These are phyloP conservation scores for Lepidium didymum DNA, from an alignment of 345 rosid species.

Conservation along the genomic window DNA sequence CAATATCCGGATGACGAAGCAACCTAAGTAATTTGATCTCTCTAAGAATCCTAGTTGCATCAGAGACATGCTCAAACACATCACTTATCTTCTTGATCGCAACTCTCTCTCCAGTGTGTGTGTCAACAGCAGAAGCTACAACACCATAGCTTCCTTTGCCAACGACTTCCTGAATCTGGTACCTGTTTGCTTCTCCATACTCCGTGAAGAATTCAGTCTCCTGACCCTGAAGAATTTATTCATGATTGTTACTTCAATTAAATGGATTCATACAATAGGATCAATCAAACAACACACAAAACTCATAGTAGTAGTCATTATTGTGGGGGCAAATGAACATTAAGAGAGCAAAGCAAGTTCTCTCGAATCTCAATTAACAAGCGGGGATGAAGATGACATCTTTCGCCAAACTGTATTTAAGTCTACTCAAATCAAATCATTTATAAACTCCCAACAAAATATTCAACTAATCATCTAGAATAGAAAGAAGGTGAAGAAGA, in stretches of 20 bases:
- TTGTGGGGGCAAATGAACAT: not conserved
- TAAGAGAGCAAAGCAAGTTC: not conserved
- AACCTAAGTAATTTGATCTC: constrained; percentile 90
- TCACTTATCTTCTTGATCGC: constrained; percentile 96
- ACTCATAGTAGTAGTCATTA: not conserved
- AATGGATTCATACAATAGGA: not conserved
- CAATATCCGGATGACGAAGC: constrained; percentile 95
- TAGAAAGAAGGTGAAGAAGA: not conserved
- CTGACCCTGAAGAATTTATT: constrained; percentile 28
- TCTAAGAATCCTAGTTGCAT: constrained; percentile 90
- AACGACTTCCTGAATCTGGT: constrained; percentile 83
- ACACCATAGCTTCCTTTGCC: constrained; percentile 99
- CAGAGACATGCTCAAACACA: constrained; percentile 97
- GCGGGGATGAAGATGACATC: not conserved
- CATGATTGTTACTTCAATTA: not conserved
- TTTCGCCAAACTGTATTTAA: not conserved
- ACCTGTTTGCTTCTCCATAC: constrained; percentile 92
- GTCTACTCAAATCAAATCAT: not conserved
- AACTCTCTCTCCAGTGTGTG: constrained; percentile 76
- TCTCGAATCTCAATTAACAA: not conserved
- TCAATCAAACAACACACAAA: not conserved
- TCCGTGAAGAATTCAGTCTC: constrained; percentile 90
- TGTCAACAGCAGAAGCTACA: constrained; percentile 86
- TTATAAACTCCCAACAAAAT: not conserved
- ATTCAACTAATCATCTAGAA: not conserved